Base-by-base conservation (phyloP, 257 asterid species). In the Ocimum tenuiflorum region DNA sequence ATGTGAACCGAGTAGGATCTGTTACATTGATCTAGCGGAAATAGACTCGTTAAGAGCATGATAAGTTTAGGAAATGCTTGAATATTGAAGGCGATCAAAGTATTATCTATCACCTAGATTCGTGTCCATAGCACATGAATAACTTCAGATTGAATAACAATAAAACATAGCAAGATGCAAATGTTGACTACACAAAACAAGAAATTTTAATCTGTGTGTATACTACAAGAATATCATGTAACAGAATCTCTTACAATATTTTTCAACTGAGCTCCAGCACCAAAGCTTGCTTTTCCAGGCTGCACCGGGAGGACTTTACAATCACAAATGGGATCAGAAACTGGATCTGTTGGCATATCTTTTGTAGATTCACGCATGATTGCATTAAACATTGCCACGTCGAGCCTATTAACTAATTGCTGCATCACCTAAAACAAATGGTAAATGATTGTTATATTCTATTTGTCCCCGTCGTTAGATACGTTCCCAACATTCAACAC, bases 301-400 rank as follows among this genome's bases (percentile, higher is more conserved):
- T 83, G 87, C 57, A 91, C 76, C 0, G 98, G 98, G 68, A 91
- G 97, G 59, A 89, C 97, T 69, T 78, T 76, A 47, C 87, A 56
- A 62, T 91, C 88, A 72, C 85, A 71, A 48, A 91, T 89, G 73
- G 98, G 98, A 80, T 91, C 97, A 38, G 98, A 91, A 50, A 89
- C 76, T 22, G 98, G 98, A 83, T 91, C 96, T 8, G 97, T 85
- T 13, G 96, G 94, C 94, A 89, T 84, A 29, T 84, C 96, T 67
- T 84, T 84, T 23, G 81, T 85, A 59, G 95, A 82, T 65, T 82
- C 91, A 11, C 97, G 98, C 50, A 91, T 89, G 70, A 89, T 89
- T 57, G 98, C 97, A 52, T 91, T 91, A 92, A 91, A 87, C 95
- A 91, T 91, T 19, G 97, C 97, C 53, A 89, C 88, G 35, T 91